Evolutionary conservation across 2,329 filamentous ascomycete genomes (phyloP).

Genomic region (Cucurbitaria berberidis): DNA sequence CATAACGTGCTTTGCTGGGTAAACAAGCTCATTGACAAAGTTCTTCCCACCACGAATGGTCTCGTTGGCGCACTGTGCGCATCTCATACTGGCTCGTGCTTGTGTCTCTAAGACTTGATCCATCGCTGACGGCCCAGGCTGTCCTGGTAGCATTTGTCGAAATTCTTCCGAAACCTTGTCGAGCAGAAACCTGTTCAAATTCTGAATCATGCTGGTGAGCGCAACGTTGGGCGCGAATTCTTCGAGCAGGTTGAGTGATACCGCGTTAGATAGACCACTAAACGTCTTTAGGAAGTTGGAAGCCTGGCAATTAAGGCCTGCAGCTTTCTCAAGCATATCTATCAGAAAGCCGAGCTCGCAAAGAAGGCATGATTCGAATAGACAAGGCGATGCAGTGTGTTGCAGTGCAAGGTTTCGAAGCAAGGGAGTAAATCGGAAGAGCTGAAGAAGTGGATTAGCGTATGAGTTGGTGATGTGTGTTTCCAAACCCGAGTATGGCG

Average conservation of each 20-base stretch:
- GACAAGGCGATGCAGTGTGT: slow-evolving; percentile 84
- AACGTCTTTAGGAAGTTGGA: slow-evolving; percentile 93
- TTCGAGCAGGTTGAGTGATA: slow-evolving; percentile 80
- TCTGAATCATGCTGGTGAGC: slow-evolving; percentile 82
- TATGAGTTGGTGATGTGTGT: slow-evolving; percentile 98
- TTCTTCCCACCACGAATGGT: slow-evolving; percentile 79
- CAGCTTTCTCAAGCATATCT: slow-evolving; percentile 97
- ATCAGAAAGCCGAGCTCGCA: slow-evolving; percentile 96
- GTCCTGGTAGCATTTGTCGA: slow-evolving; percentile 67
- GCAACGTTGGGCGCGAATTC: slow-evolving; percentile 77
- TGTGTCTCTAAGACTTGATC: slow-evolving; percentile 76
- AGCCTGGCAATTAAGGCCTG: slow-evolving; percentile 91
- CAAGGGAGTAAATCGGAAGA: slow-evolving; percentile 88
- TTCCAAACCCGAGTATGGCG: slow-evolving; percentile 86
- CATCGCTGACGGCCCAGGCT: slow-evolving; percentile 62
- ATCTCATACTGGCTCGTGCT: slow-evolving; percentile 76
- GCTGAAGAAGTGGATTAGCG: slow-evolving; percentile 87
- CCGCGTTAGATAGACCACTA: slow-evolving; percentile 78
- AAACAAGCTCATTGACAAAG: slow-evolving; percentile 84
- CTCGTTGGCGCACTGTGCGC: slow-evolving; percentile 86
- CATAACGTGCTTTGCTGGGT: slow-evolving; percentile 67
- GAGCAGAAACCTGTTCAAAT: slow-evolving; percentile 82
- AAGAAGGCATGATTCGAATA: slow-evolving; percentile 81
- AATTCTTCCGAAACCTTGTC: slow-evolving; percentile 81
- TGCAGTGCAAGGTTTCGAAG: slow-evolving; percentile 87